Evolutionary conservation across 2,329 filamentous ascomycete genomes (phyloP).

Genomic region (Colletotrichum liriopes): DNA sequence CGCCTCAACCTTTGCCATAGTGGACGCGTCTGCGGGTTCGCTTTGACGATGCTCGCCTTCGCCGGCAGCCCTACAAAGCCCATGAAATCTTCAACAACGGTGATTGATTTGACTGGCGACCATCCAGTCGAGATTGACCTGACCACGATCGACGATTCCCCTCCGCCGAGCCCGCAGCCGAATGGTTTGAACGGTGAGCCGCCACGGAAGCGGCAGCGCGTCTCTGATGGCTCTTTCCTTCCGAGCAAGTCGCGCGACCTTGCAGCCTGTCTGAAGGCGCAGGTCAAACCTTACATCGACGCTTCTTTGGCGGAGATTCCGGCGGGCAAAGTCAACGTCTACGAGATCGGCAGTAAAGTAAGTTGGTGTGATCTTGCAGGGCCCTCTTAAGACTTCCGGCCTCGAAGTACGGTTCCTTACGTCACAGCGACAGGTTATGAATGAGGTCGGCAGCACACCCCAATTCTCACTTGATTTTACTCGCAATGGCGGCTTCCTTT

Average conservation of each 20-base stretch:
- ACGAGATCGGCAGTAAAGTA: slow-evolving; percentile 53
- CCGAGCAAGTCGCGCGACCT: slow-evolving; percentile 41
- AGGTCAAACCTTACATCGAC: slow-evolving; percentile 54
- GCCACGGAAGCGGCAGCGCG: slow-evolving; percentile 51
- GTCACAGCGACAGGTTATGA: slow-evolving; percentile 14
- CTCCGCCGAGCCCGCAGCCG: slow-evolving; percentile 29
- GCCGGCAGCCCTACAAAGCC: neutral
- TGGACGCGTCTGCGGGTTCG: slow-evolving; percentile 1
- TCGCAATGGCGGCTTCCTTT: slow-evolving; percentile 21
- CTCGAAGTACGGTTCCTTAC: slow-evolving; percentile 2
- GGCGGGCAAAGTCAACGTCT: slow-evolving; percentile 44
- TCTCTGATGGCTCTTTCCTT: slow-evolving; percentile 42
- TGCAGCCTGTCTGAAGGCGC: slow-evolving; percentile 48
- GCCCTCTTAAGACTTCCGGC: neutral
- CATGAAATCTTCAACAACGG: neutral
- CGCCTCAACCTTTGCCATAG: neutral
- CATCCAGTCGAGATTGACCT: slow-evolving; percentile 47
- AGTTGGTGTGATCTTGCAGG: slow-evolving; percentile 3
- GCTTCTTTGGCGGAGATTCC: slow-evolving; percentile 47
- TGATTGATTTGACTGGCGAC: neutral
- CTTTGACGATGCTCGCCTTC: neutral
- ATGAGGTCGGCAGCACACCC: neutral
- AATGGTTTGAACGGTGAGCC: slow-evolving; percentile 44
- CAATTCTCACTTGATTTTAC: slow-evolving; percentile 20
- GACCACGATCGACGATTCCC: slow-evolving; percentile 43